phyloP scores from a whole-genome alignment of 2,329 filamentous ascomycete genomes.

The Colletotrichum spinosum region DNA sequence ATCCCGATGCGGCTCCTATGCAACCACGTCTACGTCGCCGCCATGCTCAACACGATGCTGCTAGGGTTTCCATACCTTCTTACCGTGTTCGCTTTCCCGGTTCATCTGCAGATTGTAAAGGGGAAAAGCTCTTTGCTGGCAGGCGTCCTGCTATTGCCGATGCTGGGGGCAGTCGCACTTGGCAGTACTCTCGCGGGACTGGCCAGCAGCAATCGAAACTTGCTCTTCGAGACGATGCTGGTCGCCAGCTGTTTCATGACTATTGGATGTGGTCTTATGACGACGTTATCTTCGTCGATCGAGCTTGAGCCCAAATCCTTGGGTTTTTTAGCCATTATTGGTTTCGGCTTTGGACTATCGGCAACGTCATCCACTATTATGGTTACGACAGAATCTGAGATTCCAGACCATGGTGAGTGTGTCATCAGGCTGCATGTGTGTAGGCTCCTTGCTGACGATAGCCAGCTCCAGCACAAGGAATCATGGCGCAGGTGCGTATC shows the following conservation, averaged over 20 bases:
- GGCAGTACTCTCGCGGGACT: slow-evolving; percentile 57
- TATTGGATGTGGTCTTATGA: slow-evolving; percentile 60
- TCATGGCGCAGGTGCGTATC: slow-evolving; percentile 63
- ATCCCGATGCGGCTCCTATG: slow-evolving; percentile 62
- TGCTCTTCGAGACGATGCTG: slow-evolving; percentile 57
- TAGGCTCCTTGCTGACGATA: slow-evolving; percentile 16
- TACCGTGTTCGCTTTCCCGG: slow-evolving; percentile 61
- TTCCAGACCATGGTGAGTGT: slow-evolving; percentile 58
- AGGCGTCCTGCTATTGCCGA: slow-evolving; percentile 64
- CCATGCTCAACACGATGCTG: slow-evolving; percentile 58
- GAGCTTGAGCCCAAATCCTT: slow-evolving; percentile 58
- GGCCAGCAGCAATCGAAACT: slow-evolving; percentile 55
- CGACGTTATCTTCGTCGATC: slow-evolving; percentile 44
- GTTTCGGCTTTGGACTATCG: slow-evolving; percentile 63
- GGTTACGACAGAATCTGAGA: slow-evolving; percentile 54
- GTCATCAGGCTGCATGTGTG: neutral
- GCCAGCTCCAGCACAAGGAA: slow-evolving; percentile 63
- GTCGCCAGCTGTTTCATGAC: slow-evolving; percentile 55
- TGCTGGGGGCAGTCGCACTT: slow-evolving; percentile 61
- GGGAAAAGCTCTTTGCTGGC: slow-evolving; percentile 57
- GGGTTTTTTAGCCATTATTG: slow-evolving; percentile 63
- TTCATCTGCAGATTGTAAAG: slow-evolving; percentile 63
- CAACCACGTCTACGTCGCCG: slow-evolving; percentile 58
- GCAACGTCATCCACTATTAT: slow-evolving; percentile 61
- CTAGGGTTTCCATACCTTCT: slow-evolving; percentile 63